A percentile compares a stretch with the other conserved stretches of the same genome.
These are phyloP conservation scores for Candida insectorum DNA, from an alignment of 805 yeast species.

Conservation along the genomic window DNA sequence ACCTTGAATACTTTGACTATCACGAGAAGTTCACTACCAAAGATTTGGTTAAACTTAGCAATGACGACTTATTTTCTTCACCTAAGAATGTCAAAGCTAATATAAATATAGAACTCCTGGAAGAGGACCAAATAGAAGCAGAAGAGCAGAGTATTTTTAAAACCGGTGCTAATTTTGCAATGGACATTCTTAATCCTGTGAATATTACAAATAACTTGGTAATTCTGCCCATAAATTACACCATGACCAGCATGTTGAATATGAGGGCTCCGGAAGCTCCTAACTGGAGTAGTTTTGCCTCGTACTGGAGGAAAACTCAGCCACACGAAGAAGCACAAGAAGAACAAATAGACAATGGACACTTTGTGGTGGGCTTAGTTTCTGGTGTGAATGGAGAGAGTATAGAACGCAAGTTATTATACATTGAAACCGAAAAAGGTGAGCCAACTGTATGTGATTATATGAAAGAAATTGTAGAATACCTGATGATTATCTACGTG, in stretches of 20 bases:
- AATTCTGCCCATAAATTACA: constrained; percentile 34
- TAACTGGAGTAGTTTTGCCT: constrained; percentile 20
- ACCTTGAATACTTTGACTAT: constrained; percentile 29
- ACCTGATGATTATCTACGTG: constrained; percentile 28
- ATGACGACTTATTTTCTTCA: constrained; percentile 14
- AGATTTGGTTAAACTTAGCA: constrained; percentile 14
- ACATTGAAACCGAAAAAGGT: constrained; percentile 15
- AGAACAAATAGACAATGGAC: constrained; percentile 16
- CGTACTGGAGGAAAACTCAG: constrained; percentile 9
- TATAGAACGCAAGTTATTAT: constrained; percentile 24
- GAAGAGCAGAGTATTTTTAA: constrained; percentile 7
- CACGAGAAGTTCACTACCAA: constrained; percentile 21
- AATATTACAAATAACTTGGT: constrained; percentile 33
- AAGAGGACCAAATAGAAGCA: constrained; percentile 4
- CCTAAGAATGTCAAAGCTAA: constrained; percentile 11
- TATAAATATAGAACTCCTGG: constrained; percentile 9
- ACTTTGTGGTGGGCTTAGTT: constrained; percentile 23
- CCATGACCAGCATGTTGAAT: constrained; percentile 30
- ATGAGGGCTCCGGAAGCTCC: constrained; percentile 9
- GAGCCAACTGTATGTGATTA: constrained; percentile 1
- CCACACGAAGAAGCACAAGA: constrained; percentile 8
- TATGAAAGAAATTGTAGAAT: constrained; percentile 18
- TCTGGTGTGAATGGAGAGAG: constrained; percentile 7
- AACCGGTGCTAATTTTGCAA: constrained; percentile 16
- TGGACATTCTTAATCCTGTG: constrained; percentile 30